These are phyloP conservation scores for Hirschioporus abietinus DNA, from an alignment of 768 basidiomycete genomes.

Conservation along the genomic window DNA sequence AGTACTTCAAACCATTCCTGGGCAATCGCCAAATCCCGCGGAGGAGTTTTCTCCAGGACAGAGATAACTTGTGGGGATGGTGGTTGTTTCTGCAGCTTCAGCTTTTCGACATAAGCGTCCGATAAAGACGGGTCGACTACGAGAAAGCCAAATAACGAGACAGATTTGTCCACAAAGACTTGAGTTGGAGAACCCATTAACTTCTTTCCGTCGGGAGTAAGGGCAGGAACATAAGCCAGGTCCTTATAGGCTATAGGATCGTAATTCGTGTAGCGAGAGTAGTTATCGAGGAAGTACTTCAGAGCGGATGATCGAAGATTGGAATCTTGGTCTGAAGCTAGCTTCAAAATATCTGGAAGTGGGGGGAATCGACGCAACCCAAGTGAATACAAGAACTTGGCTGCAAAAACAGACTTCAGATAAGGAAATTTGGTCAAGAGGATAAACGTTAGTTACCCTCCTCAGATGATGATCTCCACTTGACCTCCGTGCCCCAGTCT, in stretches of 20 bases:
- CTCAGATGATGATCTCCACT: constrained; percentile 79
- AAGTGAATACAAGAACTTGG: constrained; percentile 71
- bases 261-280: constrained; percentile 57
- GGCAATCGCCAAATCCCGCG: constrained; percentile 48
- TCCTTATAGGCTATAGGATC: constrained; percentile 48
- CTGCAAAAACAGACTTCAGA: constrained; percentile 31
- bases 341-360: constrained; percentile 54
- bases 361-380: constrained; percentile 68
- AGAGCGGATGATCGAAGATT: constrained; percentile 57
- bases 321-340: constrained; percentile 57
- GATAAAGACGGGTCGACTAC: constrained; percentile 52
- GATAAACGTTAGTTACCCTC: constrained; percentile 55
- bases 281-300: constrained; percentile 78
- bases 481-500: constrained; percentile 76
- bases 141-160: constrained; percentile 72
- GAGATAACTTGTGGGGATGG: constrained; percentile 53
- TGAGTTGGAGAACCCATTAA: constrained; percentile 57
- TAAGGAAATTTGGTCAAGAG: constrained; percentile 5
- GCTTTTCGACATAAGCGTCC: constrained; percentile 49
- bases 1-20: constrained; percentile 64
- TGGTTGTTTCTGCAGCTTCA: constrained; percentile 69
- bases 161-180: constrained; percentile 67
- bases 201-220: constrained; percentile 39
- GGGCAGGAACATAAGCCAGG: constrained; percentile 76
- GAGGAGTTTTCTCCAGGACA: constrained; percentile 55